Evolutionary conservation across 106 monocot genomes (phyloP), one percentile per base, ranked within the genome.

Genomic region (Allium sativum): DNA sequence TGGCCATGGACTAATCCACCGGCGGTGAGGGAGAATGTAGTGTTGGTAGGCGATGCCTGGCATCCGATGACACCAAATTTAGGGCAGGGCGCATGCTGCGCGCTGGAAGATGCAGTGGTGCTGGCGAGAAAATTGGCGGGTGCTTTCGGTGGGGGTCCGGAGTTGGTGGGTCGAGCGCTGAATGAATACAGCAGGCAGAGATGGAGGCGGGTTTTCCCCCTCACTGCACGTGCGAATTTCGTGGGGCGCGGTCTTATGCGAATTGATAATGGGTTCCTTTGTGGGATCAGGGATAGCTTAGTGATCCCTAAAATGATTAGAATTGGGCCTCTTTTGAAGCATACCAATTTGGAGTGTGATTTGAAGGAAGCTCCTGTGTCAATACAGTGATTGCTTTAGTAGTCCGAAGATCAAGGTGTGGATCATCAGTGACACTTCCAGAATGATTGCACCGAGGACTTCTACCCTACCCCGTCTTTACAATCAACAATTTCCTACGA

Each of bases 1-100:
- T 96, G 91, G 96, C 96, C 91, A 4, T 65, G 78, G 8, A 18
- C 82, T 4, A 74, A 66, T 22, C 96, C 90, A 11, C 64, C 87
- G 3, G 75, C 77, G 4, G 79, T 78, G 21, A 40, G 61, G 18
- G 64, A 62, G 6, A 63, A 76, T 12, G 84, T 74, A 44, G 96
- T 88, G 40, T 57, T 98, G 10, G 84, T 73, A 12, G 96, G 96
- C 0, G 96, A 98, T 45, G 87, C 96, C 12, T 98, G 96, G 96
- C 96, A 98, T 62, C 91, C 91, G 12, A 96, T 96, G 95, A 96
- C 95, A 1, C 90, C 95, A 8, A 90, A 96, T 58, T 84, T 96
- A 1, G 95, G 90, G 0, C 95, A 90, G 51, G 95, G 95, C 12
- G 90, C 77, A 0, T 96, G 95, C 64, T 91, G 95, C 20, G 90